Conservation (phyloP, 495 filamentous ascomycete genomes). For the Clohesyomyces aquaticus region DNA sequence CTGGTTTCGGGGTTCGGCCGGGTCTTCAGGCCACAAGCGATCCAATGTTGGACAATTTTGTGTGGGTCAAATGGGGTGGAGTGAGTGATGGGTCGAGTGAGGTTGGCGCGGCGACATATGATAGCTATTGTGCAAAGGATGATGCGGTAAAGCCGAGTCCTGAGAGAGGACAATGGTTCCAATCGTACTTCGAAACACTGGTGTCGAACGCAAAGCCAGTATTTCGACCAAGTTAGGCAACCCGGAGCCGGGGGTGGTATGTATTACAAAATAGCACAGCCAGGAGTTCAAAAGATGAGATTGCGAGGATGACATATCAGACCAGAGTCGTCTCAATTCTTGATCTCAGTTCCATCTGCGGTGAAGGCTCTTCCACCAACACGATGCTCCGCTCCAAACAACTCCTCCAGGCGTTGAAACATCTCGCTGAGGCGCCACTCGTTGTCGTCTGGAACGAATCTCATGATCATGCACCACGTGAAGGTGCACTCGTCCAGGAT, state of each 20-base stretch:
- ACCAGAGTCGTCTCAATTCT: not conserved
- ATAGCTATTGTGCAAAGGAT: not conserved
- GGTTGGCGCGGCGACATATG: not conserved
- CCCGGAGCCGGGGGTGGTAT: no score
- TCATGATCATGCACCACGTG: not conserved
- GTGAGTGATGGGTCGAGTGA: constrained; percentile 29
- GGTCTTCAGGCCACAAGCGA: not conserved
- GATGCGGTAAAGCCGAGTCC: constrained; percentile 23
- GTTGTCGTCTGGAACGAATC: not conserved
- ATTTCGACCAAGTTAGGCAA: no score
- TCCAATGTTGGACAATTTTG: constrained; percentile 12
- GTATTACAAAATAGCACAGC: no score
- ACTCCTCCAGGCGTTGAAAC: not conserved
- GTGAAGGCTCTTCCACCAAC: not conserved
- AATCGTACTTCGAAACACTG: constrained; percentile 26
- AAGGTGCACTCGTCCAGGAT: not conserved
- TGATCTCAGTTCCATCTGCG: not conserved
- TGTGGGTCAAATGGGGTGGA: constrained; percentile 23
- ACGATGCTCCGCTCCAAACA: not conserved
- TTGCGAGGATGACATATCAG: no score
- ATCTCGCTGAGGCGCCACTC: not conserved
- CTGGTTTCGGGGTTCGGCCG: not conserved
- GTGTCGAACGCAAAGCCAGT: constrained; percentile 1
- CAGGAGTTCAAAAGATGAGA: no score
- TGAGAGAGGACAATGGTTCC: constrained; percentile 15